Evolutionary conservation across 129 eudicot species (phyloP).

Genomic region (Flaveria robusta): DNA sequence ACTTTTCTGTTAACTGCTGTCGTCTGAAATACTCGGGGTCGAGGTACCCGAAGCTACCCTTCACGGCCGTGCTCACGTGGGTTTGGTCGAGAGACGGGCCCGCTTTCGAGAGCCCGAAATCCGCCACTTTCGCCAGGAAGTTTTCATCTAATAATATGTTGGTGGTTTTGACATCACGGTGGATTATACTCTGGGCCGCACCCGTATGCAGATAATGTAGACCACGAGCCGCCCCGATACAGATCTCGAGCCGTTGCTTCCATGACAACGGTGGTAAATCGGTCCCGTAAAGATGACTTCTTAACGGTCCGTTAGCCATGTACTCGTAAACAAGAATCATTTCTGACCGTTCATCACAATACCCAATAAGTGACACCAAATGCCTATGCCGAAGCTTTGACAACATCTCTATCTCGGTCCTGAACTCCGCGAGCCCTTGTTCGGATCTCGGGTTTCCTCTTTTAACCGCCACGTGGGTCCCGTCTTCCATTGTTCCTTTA

Average conservation of each 20-base stretch:
- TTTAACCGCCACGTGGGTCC: slow-evolving; percentile 60
- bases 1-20: slow-evolving; percentile 31
- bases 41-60: slow-evolving; percentile 46
- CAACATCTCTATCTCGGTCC: slow-evolving; percentile 75
- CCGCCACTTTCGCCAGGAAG: slow-evolving; percentile 74
- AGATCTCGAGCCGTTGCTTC: slow-evolving; percentile 66
- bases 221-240: slow-evolving; percentile 82
- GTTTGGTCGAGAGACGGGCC: slow-evolving; percentile 83
- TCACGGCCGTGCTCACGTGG: slow-evolving; percentile 84
- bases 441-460: slow-evolving; percentile 76
- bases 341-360: slow-evolving; percentile 71
- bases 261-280: slow-evolving; percentile 57
- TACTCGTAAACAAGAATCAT: slow-evolving; percentile 81
- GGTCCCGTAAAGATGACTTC: slow-evolving; percentile 66
- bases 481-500: slow-evolving; percentile 65
- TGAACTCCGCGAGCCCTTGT: slow-evolving; percentile 72
- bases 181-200: slow-evolving; percentile 65
- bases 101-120: slow-evolving; percentile 78
- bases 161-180: slow-evolving; percentile 79
- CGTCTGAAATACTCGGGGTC: slow-evolving; percentile 45
- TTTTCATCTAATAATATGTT: slow-evolving; percentile 75
- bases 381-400: slow-evolving; percentile 79
- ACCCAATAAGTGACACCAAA: slow-evolving; percentile 74
- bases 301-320: slow-evolving; percentile 78
- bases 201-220: slow-evolving; percentile 88